Evolutionary conservation across 2,329 filamentous ascomycete genomes (phyloP).

Genomic region (Aspergillus fischeri): DNA sequence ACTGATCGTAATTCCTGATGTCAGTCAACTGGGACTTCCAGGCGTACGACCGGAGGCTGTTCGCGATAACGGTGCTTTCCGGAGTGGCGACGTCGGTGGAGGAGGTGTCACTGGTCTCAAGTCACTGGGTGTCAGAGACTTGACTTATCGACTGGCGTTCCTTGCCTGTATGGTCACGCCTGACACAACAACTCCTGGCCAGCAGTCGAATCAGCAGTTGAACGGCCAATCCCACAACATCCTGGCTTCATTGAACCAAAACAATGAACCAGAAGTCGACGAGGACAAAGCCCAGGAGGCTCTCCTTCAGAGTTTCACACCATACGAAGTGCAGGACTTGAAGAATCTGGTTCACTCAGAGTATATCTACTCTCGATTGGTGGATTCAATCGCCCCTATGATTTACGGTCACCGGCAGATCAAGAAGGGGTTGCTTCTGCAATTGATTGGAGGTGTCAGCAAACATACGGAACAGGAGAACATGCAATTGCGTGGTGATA

Average conservation of each 20-base stretch:
- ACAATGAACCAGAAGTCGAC: slow-evolving; percentile 63
- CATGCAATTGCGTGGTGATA: slow-evolving; percentile 92
- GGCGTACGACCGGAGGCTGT: slow-evolving; percentile 78
- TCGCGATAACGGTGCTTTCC: slow-evolving; percentile 72
- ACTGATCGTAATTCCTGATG: slow-evolving; percentile 92
- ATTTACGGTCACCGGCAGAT: slow-evolving; percentile 97
- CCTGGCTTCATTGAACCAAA: slow-evolving; percentile 75
- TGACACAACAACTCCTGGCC: slow-evolving; percentile 75
- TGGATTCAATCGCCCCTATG: slow-evolving; percentile 92
- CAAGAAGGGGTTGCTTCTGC: slow-evolving; percentile 91
- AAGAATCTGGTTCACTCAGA: slow-evolving; percentile 91
- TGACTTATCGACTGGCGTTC: slow-evolving; percentile 96
- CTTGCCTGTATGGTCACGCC: slow-evolving; percentile 93
- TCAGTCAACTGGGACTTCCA: slow-evolving; percentile 88
- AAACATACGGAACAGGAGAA: slow-evolving; percentile 82
- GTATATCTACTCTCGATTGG: slow-evolving; percentile 88
- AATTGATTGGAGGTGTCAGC: slow-evolving; percentile 91
- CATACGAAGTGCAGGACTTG: slow-evolving; percentile 84
- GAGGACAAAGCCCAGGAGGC: slow-evolving; percentile 85
- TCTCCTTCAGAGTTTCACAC: slow-evolving; percentile 79
- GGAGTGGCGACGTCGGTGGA: slow-evolving; percentile 76
- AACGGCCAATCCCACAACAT: slow-evolving; percentile 78
- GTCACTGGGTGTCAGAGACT: slow-evolving; percentile 84
- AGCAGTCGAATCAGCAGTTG: slow-evolving; percentile 63
- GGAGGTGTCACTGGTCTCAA: slow-evolving; percentile 85